Percentiles rank a stretch among this genome's conserved stretches.
These are phyloP conservation scores for Phalaenopsis equestris DNA, from an alignment of 106 monocot species.

Conservation along the genomic window DNA sequence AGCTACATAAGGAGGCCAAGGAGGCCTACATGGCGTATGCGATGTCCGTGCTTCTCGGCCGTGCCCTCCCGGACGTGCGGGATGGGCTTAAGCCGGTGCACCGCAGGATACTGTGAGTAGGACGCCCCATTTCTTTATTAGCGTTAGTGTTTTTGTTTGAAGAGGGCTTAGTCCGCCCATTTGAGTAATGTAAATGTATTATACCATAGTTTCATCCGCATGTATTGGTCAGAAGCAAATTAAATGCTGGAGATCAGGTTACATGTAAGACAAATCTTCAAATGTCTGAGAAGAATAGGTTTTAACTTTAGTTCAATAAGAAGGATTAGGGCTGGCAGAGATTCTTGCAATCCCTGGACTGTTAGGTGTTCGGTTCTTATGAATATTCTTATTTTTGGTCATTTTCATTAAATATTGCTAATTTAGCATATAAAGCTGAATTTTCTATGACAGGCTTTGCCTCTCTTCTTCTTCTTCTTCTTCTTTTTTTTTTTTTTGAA, in stretches of 20 bases:
- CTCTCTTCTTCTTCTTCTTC: not conserved
- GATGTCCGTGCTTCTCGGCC: slow-evolving; percentile 92
- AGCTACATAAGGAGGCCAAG: slow-evolving; percentile 93
- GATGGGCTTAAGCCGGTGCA: slow-evolving; percentile 97
- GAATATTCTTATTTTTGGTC: not conserved
- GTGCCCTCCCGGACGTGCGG: slow-evolving; percentile 89
- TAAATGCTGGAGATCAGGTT: not conserved
- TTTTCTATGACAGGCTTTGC: not conserved
- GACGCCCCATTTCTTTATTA: not conserved
- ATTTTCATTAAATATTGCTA: not conserved
- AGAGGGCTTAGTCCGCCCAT: not conserved
- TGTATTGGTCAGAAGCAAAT: not conserved
- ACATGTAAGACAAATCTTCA: not conserved
- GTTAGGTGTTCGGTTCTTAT: not conserved
- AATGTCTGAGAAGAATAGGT: not conserved
- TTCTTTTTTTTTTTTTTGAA: not conserved
- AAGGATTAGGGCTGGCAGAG: not conserved
- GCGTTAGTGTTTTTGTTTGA: not conserved
- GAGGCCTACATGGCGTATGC: slow-evolving; percentile 97
- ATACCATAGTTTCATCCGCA: not conserved
- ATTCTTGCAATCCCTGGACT: not conserved
- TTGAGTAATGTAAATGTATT: not conserved
- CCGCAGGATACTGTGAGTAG: slow-evolving; percentile 83
- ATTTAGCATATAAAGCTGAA: not conserved
- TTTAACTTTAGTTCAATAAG: not conserved